Conservation (phyloP, 495 filamentous ascomycete species). For the Aspergillus coremiiformis region DNA sequence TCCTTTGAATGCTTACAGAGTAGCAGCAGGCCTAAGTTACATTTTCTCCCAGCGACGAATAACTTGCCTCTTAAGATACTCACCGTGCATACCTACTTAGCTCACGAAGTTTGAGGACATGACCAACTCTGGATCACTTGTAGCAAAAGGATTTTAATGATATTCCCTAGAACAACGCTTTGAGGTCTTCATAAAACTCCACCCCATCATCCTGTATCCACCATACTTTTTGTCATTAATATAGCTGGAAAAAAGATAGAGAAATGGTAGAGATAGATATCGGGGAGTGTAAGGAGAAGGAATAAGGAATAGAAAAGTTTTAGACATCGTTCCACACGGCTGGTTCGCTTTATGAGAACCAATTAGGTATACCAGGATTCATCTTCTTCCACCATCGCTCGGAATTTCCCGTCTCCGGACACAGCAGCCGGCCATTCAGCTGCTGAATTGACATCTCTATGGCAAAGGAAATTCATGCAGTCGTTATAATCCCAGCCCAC, state of each 20-base stretch:
- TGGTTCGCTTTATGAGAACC: neutral
- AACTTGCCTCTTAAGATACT: too few species aligned
- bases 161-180: slow-evolving; percentile 1
- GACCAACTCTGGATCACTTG: neutral
- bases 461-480: slow-evolving; percentile 37
- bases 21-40: too few species aligned
- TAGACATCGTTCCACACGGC: neutral
- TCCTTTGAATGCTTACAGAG: too few species aligned
- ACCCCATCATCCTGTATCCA: neutral
- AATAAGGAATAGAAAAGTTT: neutral
- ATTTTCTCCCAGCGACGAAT: too few species aligned
- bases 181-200: neutral
- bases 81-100: too few species aligned
- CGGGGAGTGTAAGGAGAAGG: neutral
- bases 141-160: neutral
- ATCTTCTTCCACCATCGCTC: neutral
- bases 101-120: too few species aligned
- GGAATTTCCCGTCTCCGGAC: neutral
- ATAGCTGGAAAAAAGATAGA: neutral
- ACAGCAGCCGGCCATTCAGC: neutral
- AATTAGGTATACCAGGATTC: neutral
- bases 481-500: slow-evolving; percentile 30
- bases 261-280: neutral
- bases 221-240: neutral
- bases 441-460: slow-evolving; percentile 13